Evolutionary conservation across 805 yeast genomes (phyloP).

Genomic region (Kockiozyma suomiensis): DNA sequence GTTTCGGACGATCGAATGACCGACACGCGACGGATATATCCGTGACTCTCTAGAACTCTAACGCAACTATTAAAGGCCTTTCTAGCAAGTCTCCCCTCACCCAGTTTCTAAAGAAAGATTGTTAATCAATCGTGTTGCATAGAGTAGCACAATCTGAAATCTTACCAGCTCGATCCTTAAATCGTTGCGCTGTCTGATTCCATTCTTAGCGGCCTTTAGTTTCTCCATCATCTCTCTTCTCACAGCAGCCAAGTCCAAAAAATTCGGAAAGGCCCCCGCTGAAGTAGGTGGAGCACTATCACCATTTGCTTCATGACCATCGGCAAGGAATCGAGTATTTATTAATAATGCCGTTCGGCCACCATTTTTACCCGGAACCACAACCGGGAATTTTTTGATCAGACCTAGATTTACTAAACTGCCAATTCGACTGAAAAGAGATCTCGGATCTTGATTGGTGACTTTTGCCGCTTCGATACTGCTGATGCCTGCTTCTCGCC

Average conservation of each 20-base stretch:
- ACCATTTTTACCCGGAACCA: conserved; percentile 35
- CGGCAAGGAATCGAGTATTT: conserved; percentile 39
- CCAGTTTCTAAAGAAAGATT: conserved; percentile 37
- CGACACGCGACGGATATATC: conserved; percentile 40
- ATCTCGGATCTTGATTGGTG: conserved; percentile 48
- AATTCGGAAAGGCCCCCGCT: background rate
- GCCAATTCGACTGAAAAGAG: conserved; percentile 44
- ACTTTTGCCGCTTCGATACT: conserved; percentile 42
- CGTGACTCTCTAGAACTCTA: conserved; percentile 36
- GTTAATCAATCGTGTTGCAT: background rate
- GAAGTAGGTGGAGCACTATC: background rate
- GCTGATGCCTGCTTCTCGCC: conserved; percentile 45
- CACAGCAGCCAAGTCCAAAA: conserved; percentile 35
- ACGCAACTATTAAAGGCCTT: conserved; percentile 37
- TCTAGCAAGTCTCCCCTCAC: conserved; percentile 35
- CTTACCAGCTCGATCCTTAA: conserved; percentile 45
- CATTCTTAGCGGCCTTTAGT: conserved; percentile 41
- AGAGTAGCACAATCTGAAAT: background rate
- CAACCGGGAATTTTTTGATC: conserved; percentile 42
- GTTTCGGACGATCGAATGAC: conserved; percentile 43
- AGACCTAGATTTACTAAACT: conserved; percentile 42
- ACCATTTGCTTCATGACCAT: background rate
- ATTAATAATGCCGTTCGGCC: conserved; percentile 43
- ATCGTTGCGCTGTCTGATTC: conserved; percentile 43
- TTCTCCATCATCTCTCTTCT: conserved; percentile 37